Conservation (phyloP, 2,329 filamentous ascomycete species). For the Nemania sp. region DNA sequence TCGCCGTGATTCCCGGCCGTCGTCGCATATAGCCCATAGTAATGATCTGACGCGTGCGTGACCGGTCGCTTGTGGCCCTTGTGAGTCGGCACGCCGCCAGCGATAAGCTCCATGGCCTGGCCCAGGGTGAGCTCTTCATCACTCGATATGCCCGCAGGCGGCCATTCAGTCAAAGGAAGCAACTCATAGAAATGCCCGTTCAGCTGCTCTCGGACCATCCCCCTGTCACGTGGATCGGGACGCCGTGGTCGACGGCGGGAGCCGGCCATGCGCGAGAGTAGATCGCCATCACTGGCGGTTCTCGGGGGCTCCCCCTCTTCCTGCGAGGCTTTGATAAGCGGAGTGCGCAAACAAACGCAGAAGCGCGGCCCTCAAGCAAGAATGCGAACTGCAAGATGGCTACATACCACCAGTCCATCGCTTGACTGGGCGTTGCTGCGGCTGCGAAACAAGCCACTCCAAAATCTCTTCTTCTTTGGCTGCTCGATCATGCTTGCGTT, state of each 20-base stretch:
- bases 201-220: conserved; percentile 44
- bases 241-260: conserved; percentile 49
- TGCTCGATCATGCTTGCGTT: conserved; percentile 35
- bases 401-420: conserved; percentile 45
- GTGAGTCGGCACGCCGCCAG: conserved; percentile 59
- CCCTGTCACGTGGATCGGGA: conserved; percentile 45
- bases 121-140: conserved; percentile 56
- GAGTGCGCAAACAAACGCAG: conserved; percentile 17
- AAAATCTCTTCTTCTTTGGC: conserved; percentile 51
- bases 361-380: conserved; percentile 1
- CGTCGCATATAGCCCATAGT: conserved; percentile 60
- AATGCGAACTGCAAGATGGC: conserved; percentile 8
- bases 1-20: conserved; percentile 49
- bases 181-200: conserved; percentile 38
- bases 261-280: conserved; percentile 31
- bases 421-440: conserved; percentile 47
- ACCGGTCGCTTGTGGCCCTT: conserved; percentile 58
- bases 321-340: conserved; percentile 22
- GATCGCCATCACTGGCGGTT: conserved; percentile 42
- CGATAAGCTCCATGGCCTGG: conserved; percentile 60
- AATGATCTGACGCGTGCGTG: conserved; percentile 58
- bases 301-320: conserved; percentile 40
- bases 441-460: conserved; percentile 53
- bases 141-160: conserved; percentile 54
- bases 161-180: conserved; percentile 57